A percentile compares a stretch with the other conserved stretches of the same genome.
Evolutionary conservation across 768 basidiomycete genomes (phyloP).

Genomic region (Tricholoma sp.): DNA sequence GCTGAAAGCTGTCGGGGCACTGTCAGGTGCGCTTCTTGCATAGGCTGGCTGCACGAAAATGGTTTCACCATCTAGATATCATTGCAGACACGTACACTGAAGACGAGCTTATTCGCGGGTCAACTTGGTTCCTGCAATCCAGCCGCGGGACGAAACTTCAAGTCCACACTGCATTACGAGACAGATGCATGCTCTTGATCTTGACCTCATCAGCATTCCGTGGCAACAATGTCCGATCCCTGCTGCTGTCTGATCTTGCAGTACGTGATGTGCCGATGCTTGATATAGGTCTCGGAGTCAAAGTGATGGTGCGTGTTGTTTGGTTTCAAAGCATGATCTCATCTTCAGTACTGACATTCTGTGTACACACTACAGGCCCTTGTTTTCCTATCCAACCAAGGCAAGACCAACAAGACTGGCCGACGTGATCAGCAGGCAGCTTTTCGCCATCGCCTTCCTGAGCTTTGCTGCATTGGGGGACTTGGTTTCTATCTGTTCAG

Average conservation of each 20-base stretch:
- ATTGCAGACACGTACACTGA: constrained; percentile 4
- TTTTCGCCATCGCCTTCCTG: constrained; percentile 22
- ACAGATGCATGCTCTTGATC: constrained; percentile 26
- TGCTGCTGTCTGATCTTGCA: constrained; percentile 23
- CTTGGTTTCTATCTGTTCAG: too few species aligned
- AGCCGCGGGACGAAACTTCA: constrained; percentile 3
- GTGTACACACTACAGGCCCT: too few species aligned
- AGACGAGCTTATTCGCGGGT: constrained; percentile 15
- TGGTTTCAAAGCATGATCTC: too few species aligned
- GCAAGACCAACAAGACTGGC: too few species aligned
- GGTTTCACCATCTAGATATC: too few species aligned
- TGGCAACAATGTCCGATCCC: constrained; percentile 21
- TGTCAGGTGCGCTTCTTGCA: neutral
- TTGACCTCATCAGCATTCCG: constrained; percentile 23
- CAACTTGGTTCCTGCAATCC: constrained; percentile 16
- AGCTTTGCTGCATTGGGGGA: too few species aligned
- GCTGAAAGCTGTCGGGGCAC: constrained; percentile 14
- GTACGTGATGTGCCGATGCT: constrained; percentile 13
- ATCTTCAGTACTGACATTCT: too few species aligned
- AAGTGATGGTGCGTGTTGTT: constrained; percentile 14
- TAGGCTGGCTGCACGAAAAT: too few species aligned
- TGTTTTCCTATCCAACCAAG: constrained; percentile 17
- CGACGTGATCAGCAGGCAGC: constrained; percentile 29
- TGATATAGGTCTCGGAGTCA: constrained; percentile 13
- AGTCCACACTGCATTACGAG: constrained; percentile 15